Evolutionary conservation across 2,329 filamentous ascomycete species (phyloP), one percentile per base, ranked within the genome.

Genomic region (Neopestalotiopsis clavispora): DNA sequence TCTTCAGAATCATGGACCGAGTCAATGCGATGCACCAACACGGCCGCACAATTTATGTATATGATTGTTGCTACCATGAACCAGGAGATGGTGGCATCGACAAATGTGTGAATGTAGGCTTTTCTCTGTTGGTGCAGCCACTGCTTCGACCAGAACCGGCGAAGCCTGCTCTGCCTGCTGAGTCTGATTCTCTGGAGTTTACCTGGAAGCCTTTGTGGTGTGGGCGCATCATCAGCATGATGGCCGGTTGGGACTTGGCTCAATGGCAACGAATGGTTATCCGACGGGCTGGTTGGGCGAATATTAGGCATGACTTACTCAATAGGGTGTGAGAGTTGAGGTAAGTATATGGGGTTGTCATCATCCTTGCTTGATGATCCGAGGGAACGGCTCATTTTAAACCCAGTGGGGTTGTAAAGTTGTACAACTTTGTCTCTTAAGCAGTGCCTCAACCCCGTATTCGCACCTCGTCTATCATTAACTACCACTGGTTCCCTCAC

Each of bases 41-140:
- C 57, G 1, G 23, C 12, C 59, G 34, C 28, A 62, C n/a, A 12
- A 38, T 62, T 62, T 4, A 62, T 62, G 10, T 62, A 62, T 12
- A 62, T 12, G 4, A 40, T 34, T 4, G 12, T 62, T 28, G n/a
- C 30, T 14, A 62, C 32, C 30, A 62, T 34, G 14, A 32, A 49
- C 62, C 62, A 65, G 62, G 38, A 65, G 28, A 49, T 65, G n/a
- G 38, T 49, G 4, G 62, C 40, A 34, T 65, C 62, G 17, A 65
- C 20, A 23, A 65, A 56, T n/a, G 62, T 23, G 30, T 65, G 62
- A 5, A 65, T 45, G 40, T 65, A 65, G 28, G 23, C 4, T 28
- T 65, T 65, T 52, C 40, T 28, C 23, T 52, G 62, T 2, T 38
- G 40, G 10, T 65, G 62, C 10, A 65, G 13, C 62, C 62, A 65